phyloP scores from a whole-genome alignment of 2,329 filamentous ascomycete species.

The Aspergillus sp. region DNA sequence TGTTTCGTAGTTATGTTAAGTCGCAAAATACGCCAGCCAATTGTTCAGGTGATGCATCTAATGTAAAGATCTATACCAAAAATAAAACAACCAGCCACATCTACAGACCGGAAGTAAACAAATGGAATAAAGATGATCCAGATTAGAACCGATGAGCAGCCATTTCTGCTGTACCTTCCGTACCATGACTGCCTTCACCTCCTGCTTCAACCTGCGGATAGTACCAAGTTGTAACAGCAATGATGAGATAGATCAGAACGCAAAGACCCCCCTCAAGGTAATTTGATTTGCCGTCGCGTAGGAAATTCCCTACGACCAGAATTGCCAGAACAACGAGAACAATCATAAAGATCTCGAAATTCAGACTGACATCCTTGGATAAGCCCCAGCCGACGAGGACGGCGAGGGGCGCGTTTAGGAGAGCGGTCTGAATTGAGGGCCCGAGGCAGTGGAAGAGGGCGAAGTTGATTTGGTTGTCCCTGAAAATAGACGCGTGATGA shows the following conservation, averaged over 20 bases:
- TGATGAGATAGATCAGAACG: slow-evolving; percentile 64
- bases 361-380: slow-evolving; percentile 68
- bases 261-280: slow-evolving; percentile 85
- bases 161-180: neutral
- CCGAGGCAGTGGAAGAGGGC: slow-evolving; percentile 83
- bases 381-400: slow-evolving; percentile 83
- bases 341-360: slow-evolving; percentile 86
- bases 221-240: slow-evolving; percentile 62
- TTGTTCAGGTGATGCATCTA: neutral
- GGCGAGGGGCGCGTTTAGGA: slow-evolving; percentile 81
- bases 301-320: slow-evolving; percentile 81
- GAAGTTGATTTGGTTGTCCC: slow-evolving; percentile 68
- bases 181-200: neutral
- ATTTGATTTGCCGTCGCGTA: slow-evolving; percentile 85
- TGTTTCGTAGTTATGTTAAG: no score
- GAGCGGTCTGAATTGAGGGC: slow-evolving; percentile 82
- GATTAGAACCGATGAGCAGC: neutral
- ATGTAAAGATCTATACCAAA: neutral
- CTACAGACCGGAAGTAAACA: neutral
- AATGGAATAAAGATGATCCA: neutral
- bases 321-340: slow-evolving; percentile 79
- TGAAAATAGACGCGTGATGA: slow-evolving; percentile 8
- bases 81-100: neutral
- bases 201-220: slow-evolving; percentile 55
- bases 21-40: neutral